Percentiles rank a stretch among this genome's conserved stretches.
These are phyloP conservation scores for Calonectria pauciramosa DNA, from an alignment of 2,329 filamentous ascomycete species.

Conservation along the genomic window DNA sequence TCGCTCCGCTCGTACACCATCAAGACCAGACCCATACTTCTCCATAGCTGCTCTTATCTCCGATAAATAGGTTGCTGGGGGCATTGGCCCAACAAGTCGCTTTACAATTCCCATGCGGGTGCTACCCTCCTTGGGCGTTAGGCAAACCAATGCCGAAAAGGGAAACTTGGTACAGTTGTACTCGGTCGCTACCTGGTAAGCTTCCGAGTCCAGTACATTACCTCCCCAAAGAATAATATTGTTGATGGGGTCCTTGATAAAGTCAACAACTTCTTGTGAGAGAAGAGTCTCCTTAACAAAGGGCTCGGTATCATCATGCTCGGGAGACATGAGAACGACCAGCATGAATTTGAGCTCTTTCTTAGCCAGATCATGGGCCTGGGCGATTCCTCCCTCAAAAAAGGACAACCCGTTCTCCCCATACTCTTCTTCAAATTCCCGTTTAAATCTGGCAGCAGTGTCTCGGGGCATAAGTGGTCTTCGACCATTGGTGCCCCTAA, in stretches of 20 bases:
- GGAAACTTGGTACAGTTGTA: conserved; percentile 94
- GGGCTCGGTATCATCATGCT: conserved; percentile 90
- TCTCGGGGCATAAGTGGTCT: conserved; percentile 87
- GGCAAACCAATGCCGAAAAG: conserved; percentile 86
- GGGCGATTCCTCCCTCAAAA: conserved; percentile 90
- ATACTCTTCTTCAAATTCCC: conserved; percentile 96
- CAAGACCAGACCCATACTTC: conserved; percentile 82
- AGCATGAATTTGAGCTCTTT: conserved; percentile 91
- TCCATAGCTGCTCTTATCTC: conserved; percentile 82
- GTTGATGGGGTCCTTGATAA: conserved; percentile 80
- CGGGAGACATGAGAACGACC: conserved; percentile 89
- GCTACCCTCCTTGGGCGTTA: conserved; percentile 86
- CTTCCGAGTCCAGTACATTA: conserved; percentile 92
- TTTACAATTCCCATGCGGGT: conserved; percentile 93
- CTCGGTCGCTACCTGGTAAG: conserved; percentile 91
- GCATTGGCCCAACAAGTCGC: conserved; percentile 79
- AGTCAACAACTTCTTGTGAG: conserved; percentile 78
- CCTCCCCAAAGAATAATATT: conserved; percentile 93
- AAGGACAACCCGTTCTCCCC: conserved; percentile 80
- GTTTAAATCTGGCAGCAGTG: conserved; percentile 87
- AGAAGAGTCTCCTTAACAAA: conserved; percentile 90
- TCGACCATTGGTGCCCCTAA: conserved; percentile 76
- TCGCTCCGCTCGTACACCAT: conserved; percentile 80
- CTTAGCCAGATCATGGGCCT: conserved; percentile 91
- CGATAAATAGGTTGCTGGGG: conserved; percentile 78